Conservation (phyloP, 495 filamentous ascomycete genomes). For the Aspergillus sparsus region DNA sequence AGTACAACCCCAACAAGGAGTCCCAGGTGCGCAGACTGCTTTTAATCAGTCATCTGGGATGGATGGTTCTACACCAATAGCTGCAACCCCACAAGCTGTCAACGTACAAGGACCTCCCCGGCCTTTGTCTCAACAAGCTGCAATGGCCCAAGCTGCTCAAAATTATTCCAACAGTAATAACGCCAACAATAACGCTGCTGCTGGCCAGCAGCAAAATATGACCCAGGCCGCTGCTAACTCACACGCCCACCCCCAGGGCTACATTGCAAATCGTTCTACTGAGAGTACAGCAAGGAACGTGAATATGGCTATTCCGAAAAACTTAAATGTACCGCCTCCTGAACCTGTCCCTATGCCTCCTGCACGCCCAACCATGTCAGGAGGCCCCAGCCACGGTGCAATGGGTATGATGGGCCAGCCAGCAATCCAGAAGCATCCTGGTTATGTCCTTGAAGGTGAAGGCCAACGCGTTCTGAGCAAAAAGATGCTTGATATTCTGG, state of each 20-base stretch:
- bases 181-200: conserved; percentile 37
- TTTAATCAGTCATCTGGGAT: conserved; percentile 39
- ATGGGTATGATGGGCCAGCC: conserved; percentile 85
- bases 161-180: conserved; percentile 51
- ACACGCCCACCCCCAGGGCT: conserved; percentile 56
- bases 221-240: conserved; percentile 38
- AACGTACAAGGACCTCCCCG: conserved; percentile 53
- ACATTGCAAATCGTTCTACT: conserved; percentile 49
- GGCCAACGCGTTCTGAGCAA: conserved; percentile 88
- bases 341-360: conserved; percentile 69
- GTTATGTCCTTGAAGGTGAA: conserved; percentile 82
- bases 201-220: conserved; percentile 37
- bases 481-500: conserved; percentile 94
- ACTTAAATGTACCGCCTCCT: conserved; percentile 67
- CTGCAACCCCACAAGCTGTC: conserved; percentile 44
- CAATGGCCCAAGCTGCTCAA: conserved; percentile 59
- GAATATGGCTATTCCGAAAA: conserved; percentile 78
- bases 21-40: conserved; percentile 41
- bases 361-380: conserved; percentile 74
- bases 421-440: conserved; percentile 74
- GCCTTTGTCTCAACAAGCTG: conserved; percentile 63
- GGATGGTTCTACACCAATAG: conserved; percentile 45
- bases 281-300: conserved; percentile 51
- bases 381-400: conserved; percentile 68
- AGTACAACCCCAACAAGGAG: conserved; percentile 33